Evolutionary conservation across 768 basidiomycete species (phyloP), one percentile per base, ranked within the genome.

Genomic region (Russula emetica): DNA sequence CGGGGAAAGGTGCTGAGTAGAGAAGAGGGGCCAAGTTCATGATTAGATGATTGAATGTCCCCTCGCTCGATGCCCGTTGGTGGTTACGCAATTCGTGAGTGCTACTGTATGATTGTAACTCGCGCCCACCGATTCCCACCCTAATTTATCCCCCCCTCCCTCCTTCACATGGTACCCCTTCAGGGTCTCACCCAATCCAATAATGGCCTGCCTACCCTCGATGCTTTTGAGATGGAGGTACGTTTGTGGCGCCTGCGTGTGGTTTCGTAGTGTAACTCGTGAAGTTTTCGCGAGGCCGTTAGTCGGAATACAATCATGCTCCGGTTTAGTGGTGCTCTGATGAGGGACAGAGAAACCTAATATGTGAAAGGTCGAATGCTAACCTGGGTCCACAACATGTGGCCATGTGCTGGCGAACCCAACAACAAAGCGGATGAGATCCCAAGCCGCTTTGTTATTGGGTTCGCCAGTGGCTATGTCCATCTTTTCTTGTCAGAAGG

Each of bases 1-100:
- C 60, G 69, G 34, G 69, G 67, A 18, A 63, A 51, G 8, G 61
- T 66, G 16, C 49, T 68, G 36, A 55, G 66, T 20, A 18, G 51
- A 34, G 57, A 62, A 5, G 55, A n/a, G 38, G 18, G 24, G 18
- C 16, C 50, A 9, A 54, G 51, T 26, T 55, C 58, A 5, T 60
- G 45, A 55, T 9, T 18, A 20, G 10, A 11, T 13, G 24, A 5
- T 20, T 5, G 7, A 5, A 0, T 3, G 7, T 10, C 34, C 10
- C n/a, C 14, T 13, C 11, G 28, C 30, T 2, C 4, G n/a, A 16
- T 38, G 38, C 5, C 8, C 24, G 9, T 56, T 56, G 55, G 11
- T 56, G 6, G 53, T 36, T 11, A 34, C 13, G n/a, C 34, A 28
- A 22, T 5, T 32, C 20, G 36, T 38, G 22, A 55, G 54, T 38